Evolutionary conservation across 345 rosid genomes (phyloP).

Genomic region (Hibiscus mutabilis): DNA sequence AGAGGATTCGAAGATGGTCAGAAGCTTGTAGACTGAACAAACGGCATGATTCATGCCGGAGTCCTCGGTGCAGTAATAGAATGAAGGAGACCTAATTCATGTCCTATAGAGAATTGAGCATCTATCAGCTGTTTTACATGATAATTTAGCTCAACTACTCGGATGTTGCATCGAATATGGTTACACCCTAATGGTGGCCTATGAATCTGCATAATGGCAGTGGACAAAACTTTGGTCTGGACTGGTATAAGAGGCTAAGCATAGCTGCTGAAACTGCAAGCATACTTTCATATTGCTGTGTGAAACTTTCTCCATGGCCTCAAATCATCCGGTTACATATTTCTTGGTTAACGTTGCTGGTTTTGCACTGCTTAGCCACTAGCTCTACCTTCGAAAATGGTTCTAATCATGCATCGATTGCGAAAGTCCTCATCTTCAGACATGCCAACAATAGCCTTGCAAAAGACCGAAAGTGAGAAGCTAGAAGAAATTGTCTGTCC

Average conservation of each 20-base stretch:
- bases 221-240: background rate
- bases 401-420: too few species aligned
- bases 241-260: conserved; percentile 6
- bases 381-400: background rate
- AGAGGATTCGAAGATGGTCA: conserved; percentile 48
- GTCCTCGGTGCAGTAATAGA: conserved; percentile 43
- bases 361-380: background rate
- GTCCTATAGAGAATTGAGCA: conserved; percentile 51
- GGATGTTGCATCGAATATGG: conserved; percentile 63
- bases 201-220: conserved; percentile 37
- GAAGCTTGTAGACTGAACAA: conserved; percentile 37
- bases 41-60: conserved; percentile 50
- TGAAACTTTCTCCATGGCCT: background rate
- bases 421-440: conserved; percentile 15
- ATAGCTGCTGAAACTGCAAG: background rate
- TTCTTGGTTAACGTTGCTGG: background rate
- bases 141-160: conserved; percentile 54
- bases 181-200: conserved; percentile 45
- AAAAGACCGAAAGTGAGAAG: conserved; percentile 50
- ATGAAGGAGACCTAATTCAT: conserved; percentile 49
- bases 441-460: conserved; percentile 34
- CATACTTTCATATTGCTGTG: background rate
- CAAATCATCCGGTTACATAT: background rate
- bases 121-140: conserved; percentile 46
- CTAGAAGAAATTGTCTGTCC: conserved; percentile 71